Evolutionary conservation across 2,329 filamentous ascomycete species (phyloP), one percentile per base, ranked within the genome.

Genomic region (Paraconiothyrium brasiliense): DNA sequence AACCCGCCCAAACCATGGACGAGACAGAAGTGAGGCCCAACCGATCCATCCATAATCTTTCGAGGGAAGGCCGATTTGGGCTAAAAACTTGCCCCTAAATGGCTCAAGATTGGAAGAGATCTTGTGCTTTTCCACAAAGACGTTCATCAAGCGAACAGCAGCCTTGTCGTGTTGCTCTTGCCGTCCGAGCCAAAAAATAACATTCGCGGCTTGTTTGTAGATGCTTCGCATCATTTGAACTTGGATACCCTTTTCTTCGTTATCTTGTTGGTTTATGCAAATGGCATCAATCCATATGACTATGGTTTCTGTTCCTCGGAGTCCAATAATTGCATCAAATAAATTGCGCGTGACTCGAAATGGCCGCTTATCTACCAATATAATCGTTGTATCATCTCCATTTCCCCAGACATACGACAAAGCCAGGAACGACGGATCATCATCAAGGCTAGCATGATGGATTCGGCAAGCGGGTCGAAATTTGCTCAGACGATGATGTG

Each of bases 111-210:
- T 20, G 20, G 20, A 20, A 20, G 20, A 20, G 20, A 20, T 20
- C 1, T 20, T 20, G 20, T 20, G 20, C 20, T 20, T 20, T 20
- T 20, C 20, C 20, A 20, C 20, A 20, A 20, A 20, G 20, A 20
- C 20, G 20, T 20, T 20, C 20, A 20, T 20, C 20, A 20, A 20
- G 20, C 20, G 20, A 20, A 20, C 20, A 20, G 20, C 20, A 20
- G 20, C 20, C 20, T 20, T 20, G 20, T 20, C 20, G 20, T 20
- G 13, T 57, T 41, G 54, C 57, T 20, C 59, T 61, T 16, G 24
- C 39, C 14, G 27, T 44, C 63, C 68, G 30, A 71, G 62, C 68
- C 68, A 71, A 34, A 62, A 57, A n/a, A 59, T 14, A 11, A 64
- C 61, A 11, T 43, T 48, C 4, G 34, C 9, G 4, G 67, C 59